These are phyloP conservation scores for Penicillium crustosum DNA, from an alignment of 2,329 filamentous ascomycete species.

Conservation along the genomic window DNA sequence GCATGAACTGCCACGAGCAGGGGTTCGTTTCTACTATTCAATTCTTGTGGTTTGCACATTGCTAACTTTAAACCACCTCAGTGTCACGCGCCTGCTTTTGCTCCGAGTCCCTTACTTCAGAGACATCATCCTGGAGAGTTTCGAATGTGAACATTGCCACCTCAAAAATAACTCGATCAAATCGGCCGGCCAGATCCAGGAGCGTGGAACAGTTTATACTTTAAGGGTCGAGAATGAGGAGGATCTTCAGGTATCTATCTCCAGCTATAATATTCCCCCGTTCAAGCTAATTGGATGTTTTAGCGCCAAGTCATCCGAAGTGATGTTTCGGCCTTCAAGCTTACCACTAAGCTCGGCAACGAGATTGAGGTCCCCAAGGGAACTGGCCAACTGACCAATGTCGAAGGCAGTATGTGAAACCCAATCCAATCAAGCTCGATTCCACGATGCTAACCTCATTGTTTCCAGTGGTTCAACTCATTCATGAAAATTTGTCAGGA, in stretches of 20 bases:
- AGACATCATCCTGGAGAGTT: constrained; percentile 97
- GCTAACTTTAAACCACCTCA: background rate
- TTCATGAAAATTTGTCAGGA: constrained; percentile 76
- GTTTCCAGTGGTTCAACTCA: constrained; percentile 62
- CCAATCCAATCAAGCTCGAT: background rate
- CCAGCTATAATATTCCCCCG: background rate
- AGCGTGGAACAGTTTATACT: constrained; percentile 80
- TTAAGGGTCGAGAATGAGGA: constrained; percentile 69
- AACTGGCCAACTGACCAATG: constrained; percentile 86
- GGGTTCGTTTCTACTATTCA: constrained; percentile 53
- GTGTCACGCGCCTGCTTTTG: constrained; percentile 75
- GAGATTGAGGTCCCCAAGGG: constrained; percentile 83
- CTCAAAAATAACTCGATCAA: constrained; percentile 93
- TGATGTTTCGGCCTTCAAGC: constrained; percentile 78
- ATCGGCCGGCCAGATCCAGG: constrained; percentile 86
- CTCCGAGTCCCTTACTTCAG: constrained; percentile 96
- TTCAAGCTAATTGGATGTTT: background rate
- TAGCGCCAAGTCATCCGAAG: constrained; percentile 81
- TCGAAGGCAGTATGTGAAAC: constrained; percentile 64
- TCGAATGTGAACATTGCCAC: constrained; percentile 84
- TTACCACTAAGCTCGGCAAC: constrained; percentile 74
- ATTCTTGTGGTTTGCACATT: background rate
- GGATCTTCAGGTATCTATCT: constrained; percentile 57
- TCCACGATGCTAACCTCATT: background rate
- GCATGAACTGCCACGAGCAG: constrained; percentile 83